Percentiles rank a stretch among this genome's conserved stretches.
Conservation (phyloP, 768 basidiomycete genomes). For the Strobilomyces echinocephalus region DNA sequence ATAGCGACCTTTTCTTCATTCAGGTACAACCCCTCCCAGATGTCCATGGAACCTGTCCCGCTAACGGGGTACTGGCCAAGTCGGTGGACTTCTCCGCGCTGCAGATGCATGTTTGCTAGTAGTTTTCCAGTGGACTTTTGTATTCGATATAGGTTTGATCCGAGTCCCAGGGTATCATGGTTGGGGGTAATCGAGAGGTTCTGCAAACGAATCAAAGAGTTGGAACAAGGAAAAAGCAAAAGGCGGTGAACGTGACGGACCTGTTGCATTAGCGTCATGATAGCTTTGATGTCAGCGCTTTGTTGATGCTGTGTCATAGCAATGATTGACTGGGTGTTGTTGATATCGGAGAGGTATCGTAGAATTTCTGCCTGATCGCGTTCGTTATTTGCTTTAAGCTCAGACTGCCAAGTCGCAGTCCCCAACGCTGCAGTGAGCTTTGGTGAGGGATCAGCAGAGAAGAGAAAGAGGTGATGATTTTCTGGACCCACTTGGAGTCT, state of each 20-base stretch:
- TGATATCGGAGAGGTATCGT: slow-evolving; percentile 41
- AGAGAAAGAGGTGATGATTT: neutral
- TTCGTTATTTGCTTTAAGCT: slow-evolving; percentile 35
- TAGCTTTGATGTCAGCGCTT: slow-evolving; percentile 32
- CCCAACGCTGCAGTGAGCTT: slow-evolving; percentile 48
- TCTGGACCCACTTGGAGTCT: slow-evolving; percentile 40
- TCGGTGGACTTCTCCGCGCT: slow-evolving; percentile 48
- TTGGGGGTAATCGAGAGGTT: slow-evolving; percentile 17
- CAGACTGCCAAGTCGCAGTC: slow-evolving; percentile 45
- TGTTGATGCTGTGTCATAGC: slow-evolving; percentile 31
- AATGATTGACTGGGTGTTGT: slow-evolving; percentile 36
- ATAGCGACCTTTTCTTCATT: slow-evolving; percentile 52
- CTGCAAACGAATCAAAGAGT: slow-evolving; percentile 19
- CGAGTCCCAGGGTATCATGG: slow-evolving; percentile 39
- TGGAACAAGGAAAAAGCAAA: neutral
- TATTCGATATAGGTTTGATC: slow-evolving; percentile 47
- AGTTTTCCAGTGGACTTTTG: slow-evolving; percentile 43
- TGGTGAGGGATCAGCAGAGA: slow-evolving; percentile 2
- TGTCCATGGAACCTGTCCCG: slow-evolving; percentile 51
- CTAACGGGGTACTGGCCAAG: slow-evolving; percentile 47
- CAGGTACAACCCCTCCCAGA: slow-evolving; percentile 53
- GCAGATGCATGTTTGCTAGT: slow-evolving; percentile 47
- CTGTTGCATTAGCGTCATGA: slow-evolving; percentile 51
- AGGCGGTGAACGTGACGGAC: slow-evolving; percentile 22
- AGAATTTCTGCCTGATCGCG: slow-evolving; percentile 43